Base-by-base conservation (phyloP, 2,329 filamentous ascomycete genomes). In the Macrophomina tecta region DNA sequence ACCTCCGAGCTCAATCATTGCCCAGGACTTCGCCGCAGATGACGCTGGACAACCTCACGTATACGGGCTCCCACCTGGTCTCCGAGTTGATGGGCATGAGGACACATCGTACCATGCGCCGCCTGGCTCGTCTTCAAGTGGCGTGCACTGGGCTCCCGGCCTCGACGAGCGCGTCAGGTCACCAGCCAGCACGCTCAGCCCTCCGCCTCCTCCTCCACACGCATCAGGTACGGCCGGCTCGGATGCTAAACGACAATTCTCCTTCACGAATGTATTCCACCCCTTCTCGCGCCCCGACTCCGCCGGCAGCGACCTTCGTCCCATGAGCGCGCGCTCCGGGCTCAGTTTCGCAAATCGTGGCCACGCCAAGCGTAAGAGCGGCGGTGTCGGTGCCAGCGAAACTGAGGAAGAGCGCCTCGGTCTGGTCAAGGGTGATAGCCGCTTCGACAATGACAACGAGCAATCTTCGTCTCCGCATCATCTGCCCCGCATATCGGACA, bases 321-420 rank as follows among this genome's bases (percentile, higher is more conserved):
- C 65, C 23, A 42, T 61, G 48, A 53, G 55, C 28, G 55, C 65
- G 14, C 65, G 78, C 49, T 73, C 76, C 62, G 75, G 73, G 4
- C 67, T 77, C 32, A 75, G 72, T 48, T 77, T 77, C 58, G 28
- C 40, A 28, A n/a, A 53, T 12, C 65, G 51, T 56, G 63, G 56
- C 18, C 49, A 30, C 45, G 18, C 45, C 9, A 49, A 65, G n/a
- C 16, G 36, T 3, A n/a, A 75, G 67, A 73, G 70, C 75, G 76
- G 74, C 56, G 70, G 69, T 77, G 70, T 74, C 72, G 69, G 76
- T 73, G 64, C 75, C 73, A 69, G 76, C 74, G 30, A 77, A 1
- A 94, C 91, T 0, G 93, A 97, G 76, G 93, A 97, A 79, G 93
- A 97, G 79, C 84, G 87, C 18, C 78, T 94, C 6, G 93, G 93